Evolutionary conservation across 2,329 filamentous ascomycete genomes (phyloP).

Genomic region (Xylariaceae sp.): DNA sequence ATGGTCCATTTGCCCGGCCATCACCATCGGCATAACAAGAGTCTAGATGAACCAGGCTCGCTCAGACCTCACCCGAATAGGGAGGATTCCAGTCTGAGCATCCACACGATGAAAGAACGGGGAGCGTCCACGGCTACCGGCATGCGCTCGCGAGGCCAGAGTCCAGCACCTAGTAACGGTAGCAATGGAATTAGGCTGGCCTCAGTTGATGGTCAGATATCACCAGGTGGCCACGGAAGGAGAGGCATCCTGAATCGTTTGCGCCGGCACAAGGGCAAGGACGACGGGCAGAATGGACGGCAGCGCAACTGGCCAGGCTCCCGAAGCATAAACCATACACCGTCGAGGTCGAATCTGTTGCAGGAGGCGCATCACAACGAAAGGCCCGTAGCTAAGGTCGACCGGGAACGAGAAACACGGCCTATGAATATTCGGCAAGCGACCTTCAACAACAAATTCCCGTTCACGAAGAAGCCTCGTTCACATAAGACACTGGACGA

Average conservation of each 20-base stretch:
- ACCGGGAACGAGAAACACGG: conserved; percentile 22
- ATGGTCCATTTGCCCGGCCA: conserved; percentile 62
- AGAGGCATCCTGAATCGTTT: conserved; percentile 47
- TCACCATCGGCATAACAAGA: conserved; percentile 62
- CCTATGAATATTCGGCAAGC: conserved; percentile 35
- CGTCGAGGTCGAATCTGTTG: conserved; percentile 43
- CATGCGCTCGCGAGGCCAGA: conserved; percentile 60
- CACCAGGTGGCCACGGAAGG: conserved; percentile 50
- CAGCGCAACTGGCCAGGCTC: conserved; percentile 48
- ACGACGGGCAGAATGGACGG: conserved; percentile 41
- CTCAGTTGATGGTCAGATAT: conserved; percentile 50
- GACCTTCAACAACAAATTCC: conserved; percentile 59
- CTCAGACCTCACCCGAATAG: conserved; percentile 68
- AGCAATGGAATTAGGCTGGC: conserved; percentile 52
- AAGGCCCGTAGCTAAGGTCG: conserved; percentile 28
- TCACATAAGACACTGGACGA: conserved; percentile 44
- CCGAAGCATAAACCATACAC: conserved; percentile 46
- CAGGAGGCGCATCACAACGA: conserved; percentile 37
- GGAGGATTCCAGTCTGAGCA: conserved; percentile 61
- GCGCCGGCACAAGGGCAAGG: conserved; percentile 50
- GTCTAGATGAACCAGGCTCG: conserved; percentile 59
- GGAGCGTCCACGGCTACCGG: conserved; percentile 37
- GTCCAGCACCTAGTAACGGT: conserved; percentile 72
- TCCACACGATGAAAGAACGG: conserved; percentile 47
- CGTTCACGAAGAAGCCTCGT: conserved; percentile 54